These are phyloP conservation scores for Cercospora sp. DNA, from an alignment of 2,329 filamentous ascomycete genomes.

Conservation along the genomic window DNA sequence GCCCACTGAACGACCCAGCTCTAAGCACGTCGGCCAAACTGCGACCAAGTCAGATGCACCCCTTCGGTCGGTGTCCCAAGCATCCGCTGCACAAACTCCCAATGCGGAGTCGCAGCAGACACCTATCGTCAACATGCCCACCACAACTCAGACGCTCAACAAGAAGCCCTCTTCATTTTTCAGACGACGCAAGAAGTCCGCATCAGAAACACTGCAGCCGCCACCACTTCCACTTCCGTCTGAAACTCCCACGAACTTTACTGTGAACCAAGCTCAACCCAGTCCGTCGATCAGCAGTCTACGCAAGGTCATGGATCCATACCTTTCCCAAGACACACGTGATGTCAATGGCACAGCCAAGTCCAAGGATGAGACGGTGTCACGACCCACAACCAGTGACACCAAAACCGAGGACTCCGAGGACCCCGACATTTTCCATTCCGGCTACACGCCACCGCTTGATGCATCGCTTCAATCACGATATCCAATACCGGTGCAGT, in stretches of 20 bases:
- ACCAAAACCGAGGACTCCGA: constrained; percentile 37
- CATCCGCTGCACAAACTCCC: constrained; percentile 17
- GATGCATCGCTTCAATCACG: constrained; percentile 64
- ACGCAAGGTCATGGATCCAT: constrained; percentile 83
- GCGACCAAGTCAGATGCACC: constrained; percentile 14
- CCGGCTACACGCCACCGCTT: constrained; percentile 70
- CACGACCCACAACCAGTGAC: constrained; percentile 33
- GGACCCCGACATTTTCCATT: constrained; percentile 65
- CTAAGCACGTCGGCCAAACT: constrained; percentile 25
- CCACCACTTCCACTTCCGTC: constrained; percentile 54
- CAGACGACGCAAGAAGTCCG: constrained; percentile 85
- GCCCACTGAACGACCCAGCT: constrained; percentile 22
- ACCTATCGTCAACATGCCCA: constrained; percentile 8
- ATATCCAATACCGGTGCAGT: constrained; percentile 30
- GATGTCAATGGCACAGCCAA: constrained; percentile 15
- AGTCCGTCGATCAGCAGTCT: constrained; percentile 71
- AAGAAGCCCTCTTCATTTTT: constrained; percentile 97
- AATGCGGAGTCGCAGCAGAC: constrained; percentile 21
- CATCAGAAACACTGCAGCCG: constrained; percentile 65
- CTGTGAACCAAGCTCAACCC: constrained; percentile 51
- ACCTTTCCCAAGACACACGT: constrained; percentile 51
- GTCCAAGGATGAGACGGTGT: constrained; percentile 22
- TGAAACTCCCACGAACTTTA: constrained; percentile 35
- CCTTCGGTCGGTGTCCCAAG: constrained; percentile 23
- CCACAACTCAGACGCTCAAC: constrained; percentile 54